Percentiles rank a stretch among this genome's conserved stretches.
Conservation (phyloP, 176 grass and related monocot genomes). For the Tillandsia fasciculata region DNA sequence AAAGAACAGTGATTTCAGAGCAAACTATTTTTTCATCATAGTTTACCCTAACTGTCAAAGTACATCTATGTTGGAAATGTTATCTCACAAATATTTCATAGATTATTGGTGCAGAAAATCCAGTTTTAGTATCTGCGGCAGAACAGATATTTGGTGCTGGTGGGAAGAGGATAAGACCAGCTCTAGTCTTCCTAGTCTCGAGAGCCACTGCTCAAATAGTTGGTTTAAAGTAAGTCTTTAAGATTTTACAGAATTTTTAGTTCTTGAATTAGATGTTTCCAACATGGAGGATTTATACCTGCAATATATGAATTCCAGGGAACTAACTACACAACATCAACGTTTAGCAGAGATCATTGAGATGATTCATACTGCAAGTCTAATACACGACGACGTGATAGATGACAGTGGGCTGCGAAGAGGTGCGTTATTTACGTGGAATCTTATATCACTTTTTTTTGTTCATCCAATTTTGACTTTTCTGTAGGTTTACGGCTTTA, state of each 20-base stretch:
- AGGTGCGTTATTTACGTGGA: slow-evolving; percentile 32
- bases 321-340: slow-evolving; percentile 69
- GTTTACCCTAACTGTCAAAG: slow-evolving; percentile 9
- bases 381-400: slow-evolving; percentile 96
- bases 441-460: background rate
- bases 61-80: background rate
- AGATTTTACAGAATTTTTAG: background rate
- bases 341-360: slow-evolving; percentile 93
- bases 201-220: slow-evolving; percentile 70
- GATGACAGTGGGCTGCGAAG: slow-evolving; percentile 90
- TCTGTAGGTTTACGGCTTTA: no score
- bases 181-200: slow-evolving; percentile 94
- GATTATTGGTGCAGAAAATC: slow-evolving; percentile 95
- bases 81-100: slow-evolving; percentile 35
- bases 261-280: background rate
- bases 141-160: slow-evolving; percentile 97
- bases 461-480: background rate
- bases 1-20: background rate
- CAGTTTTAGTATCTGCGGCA: slow-evolving; percentile 73
- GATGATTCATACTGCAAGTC: slow-evolving; percentile 98
- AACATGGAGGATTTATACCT: slow-evolving; percentile 10
- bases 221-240: slow-evolving; percentile 57
- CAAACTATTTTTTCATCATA: background rate
- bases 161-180: slow-evolving; percentile 86
- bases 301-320: slow-evolving; percentile 37